Conservation (phyloP, 331 rosid genomes). For the Malus hybrid region DNA sequence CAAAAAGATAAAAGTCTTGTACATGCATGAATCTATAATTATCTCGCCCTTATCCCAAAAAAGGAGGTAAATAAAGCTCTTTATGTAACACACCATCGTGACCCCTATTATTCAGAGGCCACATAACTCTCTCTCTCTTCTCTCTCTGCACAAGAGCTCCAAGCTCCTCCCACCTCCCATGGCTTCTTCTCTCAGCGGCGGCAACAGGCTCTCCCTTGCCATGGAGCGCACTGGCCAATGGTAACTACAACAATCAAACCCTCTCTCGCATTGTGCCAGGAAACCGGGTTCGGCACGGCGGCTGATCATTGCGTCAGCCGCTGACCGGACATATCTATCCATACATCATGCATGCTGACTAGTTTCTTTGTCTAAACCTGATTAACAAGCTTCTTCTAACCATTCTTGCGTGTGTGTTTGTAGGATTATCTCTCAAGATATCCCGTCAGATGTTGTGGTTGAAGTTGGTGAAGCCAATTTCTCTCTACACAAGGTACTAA, state of each 20-base stretch:
- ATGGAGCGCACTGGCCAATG: slow-evolving; percentile 92
- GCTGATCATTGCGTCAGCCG: not conserved
- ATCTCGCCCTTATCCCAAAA: not conserved
- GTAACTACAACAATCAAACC: slow-evolving; percentile 22
- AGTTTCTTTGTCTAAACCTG: not conserved
- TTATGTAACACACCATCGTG: slow-evolving; percentile 3
- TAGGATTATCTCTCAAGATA: slow-evolving; percentile 75
- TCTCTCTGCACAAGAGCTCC: not conserved
- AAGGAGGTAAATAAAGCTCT: slow-evolving; percentile 6
- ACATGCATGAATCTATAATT: not conserved
- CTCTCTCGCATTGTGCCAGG: not conserved
- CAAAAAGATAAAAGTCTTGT: not conserved
- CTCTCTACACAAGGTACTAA: slow-evolving; percentile 60
- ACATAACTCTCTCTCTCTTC: not conserved
- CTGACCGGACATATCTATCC: not conserved
- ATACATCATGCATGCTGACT: not conserved
- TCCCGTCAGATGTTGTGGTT: slow-evolving; percentile 64
- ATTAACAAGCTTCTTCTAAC: not conserved
- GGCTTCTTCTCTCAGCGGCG: slow-evolving; percentile 30
- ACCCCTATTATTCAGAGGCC: not conserved
- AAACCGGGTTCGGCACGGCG: not conserved
- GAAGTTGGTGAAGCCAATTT: slow-evolving; percentile 59
- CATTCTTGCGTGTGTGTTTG: not conserved
- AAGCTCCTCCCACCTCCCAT: slow-evolving; percentile 6
- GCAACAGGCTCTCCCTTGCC: slow-evolving; percentile 57